Percentiles rank a stretch among this genome's conserved stretches.
Conservation (phyloP, 805 yeast species). For the Wickerhamomyces chambardii region DNA sequence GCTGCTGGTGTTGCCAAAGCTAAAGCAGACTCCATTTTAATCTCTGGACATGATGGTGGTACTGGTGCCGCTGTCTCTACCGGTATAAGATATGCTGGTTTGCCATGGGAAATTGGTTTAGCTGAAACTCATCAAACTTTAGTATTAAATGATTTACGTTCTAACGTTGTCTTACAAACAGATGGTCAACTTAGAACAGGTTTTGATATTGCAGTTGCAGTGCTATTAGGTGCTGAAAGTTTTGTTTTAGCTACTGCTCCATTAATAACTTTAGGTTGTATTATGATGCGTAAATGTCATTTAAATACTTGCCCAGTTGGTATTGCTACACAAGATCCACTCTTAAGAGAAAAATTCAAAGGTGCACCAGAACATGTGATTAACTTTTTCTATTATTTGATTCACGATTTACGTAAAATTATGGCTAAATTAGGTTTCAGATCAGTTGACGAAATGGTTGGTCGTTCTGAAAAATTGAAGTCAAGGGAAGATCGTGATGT, state of each 20-base stretch:
- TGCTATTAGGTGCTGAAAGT: constrained; percentile 95
- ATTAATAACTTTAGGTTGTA: constrained; percentile 94
- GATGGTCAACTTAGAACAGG: constrained; percentile 98
- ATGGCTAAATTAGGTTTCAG: constrained; percentile 97
- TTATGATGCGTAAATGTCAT: constrained; percentile 94
- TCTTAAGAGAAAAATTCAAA: constrained; percentile 78
- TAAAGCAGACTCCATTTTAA: constrained; percentile 91
- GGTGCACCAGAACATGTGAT: constrained; percentile 99
- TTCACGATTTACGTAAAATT: constrained; percentile 83
- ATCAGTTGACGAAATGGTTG: constrained; percentile 96
- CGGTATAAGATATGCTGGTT: constrained; percentile 93
- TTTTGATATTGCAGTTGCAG: constrained; percentile 93
- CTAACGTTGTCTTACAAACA: constrained; percentile 93
- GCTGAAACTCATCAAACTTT: constrained; percentile 98
- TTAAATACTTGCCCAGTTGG: constrained; percentile 96
- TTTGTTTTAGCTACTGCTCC: constrained; percentile 99
- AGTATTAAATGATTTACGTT: constrained; percentile 92
- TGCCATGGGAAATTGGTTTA: constrained; percentile 97
- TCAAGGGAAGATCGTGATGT: constrained; percentile 85
- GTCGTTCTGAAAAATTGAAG: constrained; percentile 84
- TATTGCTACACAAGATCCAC: constrained; percentile 97
- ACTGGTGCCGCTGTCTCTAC: constrained; percentile 99
- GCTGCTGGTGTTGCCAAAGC: constrained; percentile 99
- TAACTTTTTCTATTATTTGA: constrained; percentile 91
- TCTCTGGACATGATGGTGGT: constrained; percentile 99